Base-by-base conservation (phyloP, 2,329 filamentous ascomycete species). In the Phyllosticta citriasiana region DNA sequence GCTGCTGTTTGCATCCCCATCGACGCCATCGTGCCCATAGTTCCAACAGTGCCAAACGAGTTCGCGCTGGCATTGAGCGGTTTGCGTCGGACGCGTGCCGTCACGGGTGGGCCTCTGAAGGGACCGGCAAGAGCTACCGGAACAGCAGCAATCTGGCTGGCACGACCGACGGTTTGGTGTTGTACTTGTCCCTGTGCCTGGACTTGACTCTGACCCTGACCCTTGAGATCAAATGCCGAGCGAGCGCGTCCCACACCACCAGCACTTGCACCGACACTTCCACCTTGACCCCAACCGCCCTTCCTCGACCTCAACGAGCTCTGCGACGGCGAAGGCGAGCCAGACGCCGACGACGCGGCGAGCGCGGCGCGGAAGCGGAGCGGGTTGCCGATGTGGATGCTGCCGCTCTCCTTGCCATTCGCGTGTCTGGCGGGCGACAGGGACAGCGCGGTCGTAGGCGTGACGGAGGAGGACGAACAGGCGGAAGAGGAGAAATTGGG, bases 171-270 rank as follows among this genome's bases (percentile, higher is more conserved):
- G 30, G 30, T 33, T 33, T 33, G 30, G 2, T 10, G 30, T 2
- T 33, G 7, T 6, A 2, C 7, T 33, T 33, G 19, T 30, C 27
- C 27, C 2, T 30, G 5, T 30, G 6, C 27, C 2, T 6, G 6
- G 4, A 2, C 27, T 8, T 30, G 27, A 30, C 27, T 30, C 1
- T 30, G 27, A 6, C 27, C 27, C 4, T 63, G 57, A 7, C 59
- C 58, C 35, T 68, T 68, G 14, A 74, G 65, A 52, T 74, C 70
- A 30, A 73, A 70, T 8, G 72, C 70, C 40, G 71, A 73, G 50
- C 60, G 60, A 4, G 60, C 50, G 33, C 51, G 72, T 68, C 65
- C 8, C 59, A 55, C 5, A 66, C 60, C 24, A n/a, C 10, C 25
- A 12, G 5, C 25, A 22, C 19, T 22, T 22, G 19, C 19, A 22